Evolutionary conservation across 257 asterid genomes (phyloP).

Genomic region (Solanum sejunctum): DNA sequence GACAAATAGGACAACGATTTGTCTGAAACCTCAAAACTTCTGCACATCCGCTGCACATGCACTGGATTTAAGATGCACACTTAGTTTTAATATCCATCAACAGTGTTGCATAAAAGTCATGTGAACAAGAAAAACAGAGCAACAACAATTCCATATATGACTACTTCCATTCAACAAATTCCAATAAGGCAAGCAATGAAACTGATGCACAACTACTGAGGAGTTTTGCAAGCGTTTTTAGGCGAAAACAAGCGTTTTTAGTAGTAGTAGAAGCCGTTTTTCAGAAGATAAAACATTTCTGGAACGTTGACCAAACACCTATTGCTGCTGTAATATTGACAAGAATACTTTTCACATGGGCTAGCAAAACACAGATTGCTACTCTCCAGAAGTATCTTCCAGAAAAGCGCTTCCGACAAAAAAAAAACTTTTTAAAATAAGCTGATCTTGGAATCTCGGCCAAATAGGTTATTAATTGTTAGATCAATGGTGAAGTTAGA

Average conservation of each 20-base stretch:
- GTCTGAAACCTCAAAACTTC: conserved; percentile 90
- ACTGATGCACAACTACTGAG: neutral
- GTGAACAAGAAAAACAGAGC: neutral
- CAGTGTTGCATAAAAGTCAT: neutral
- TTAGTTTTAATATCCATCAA: neutral
- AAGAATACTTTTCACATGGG: neutral
- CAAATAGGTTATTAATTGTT: neutral
- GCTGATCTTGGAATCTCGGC: neutral
- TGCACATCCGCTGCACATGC: conserved; percentile 98
- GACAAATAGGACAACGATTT: conserved; percentile 91
- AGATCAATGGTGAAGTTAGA: neutral
- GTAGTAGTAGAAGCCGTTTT: neutral
- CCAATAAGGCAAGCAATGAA: neutral
- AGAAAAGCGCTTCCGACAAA: neutral
- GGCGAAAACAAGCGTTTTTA: too few relatives aligned
- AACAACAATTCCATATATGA: neutral
- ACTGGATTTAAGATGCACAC: conserved; percentile 41
- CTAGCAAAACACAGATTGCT: neutral
- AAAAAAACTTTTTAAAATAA: neutral
- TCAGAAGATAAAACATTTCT: neutral
- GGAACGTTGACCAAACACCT: too few relatives aligned
- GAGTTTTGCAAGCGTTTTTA: neutral
- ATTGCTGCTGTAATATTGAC: too few relatives aligned
- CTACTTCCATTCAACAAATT: neutral
- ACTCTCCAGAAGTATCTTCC: neutral